Conservation (phyloP, 139 green algal species). For the Closterium sp. region DNA sequence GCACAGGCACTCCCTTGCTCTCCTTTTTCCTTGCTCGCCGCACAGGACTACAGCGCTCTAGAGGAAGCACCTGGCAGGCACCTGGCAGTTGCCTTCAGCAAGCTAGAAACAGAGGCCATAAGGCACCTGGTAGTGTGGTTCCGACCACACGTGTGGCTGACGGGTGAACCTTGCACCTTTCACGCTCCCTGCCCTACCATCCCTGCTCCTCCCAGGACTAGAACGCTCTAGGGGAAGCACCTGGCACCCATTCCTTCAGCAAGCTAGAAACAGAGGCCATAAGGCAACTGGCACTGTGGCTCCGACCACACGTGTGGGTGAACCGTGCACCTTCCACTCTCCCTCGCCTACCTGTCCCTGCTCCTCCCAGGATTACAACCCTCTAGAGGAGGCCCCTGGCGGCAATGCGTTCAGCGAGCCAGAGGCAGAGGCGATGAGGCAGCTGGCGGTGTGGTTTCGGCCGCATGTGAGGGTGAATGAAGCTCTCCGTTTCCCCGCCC, state of each 20-base stretch:
- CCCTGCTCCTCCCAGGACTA: slow-evolving; percentile 38
- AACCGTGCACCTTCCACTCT: neutral
- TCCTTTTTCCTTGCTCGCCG: neutral
- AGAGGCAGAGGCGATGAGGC: slow-evolving; percentile 72
- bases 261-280: no score
- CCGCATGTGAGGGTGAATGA: no score
- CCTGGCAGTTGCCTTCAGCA: slow-evolving; percentile 74
- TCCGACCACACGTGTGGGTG: slow-evolving; percentile 46
- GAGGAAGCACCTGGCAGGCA: slow-evolving; percentile 86
- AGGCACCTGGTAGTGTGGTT: slow-evolving; percentile 56
- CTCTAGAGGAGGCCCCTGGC: slow-evolving; percentile 87
- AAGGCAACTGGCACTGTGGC: no score
- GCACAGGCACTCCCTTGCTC: no score
- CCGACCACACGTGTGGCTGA: no score
- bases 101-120: slow-evolving; percentile 84
- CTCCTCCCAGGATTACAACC: slow-evolving; percentile 47
- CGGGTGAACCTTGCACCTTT: no score
- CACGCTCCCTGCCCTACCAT: no score
- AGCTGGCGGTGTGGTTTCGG: slow-evolving; percentile 62
- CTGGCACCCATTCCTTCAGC: slow-evolving; percentile 66
- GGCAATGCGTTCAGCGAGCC: slow-evolving; percentile 77
- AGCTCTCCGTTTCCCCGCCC: no score
- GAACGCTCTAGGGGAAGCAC: slow-evolving; percentile 77
- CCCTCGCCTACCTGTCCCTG: neutral
- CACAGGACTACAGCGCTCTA: slow-evolving; percentile 52